Base-by-base conservation (phyloP, 2,329 filamentous ascomycete genomes). In the Xylariaceae sp. region DNA sequence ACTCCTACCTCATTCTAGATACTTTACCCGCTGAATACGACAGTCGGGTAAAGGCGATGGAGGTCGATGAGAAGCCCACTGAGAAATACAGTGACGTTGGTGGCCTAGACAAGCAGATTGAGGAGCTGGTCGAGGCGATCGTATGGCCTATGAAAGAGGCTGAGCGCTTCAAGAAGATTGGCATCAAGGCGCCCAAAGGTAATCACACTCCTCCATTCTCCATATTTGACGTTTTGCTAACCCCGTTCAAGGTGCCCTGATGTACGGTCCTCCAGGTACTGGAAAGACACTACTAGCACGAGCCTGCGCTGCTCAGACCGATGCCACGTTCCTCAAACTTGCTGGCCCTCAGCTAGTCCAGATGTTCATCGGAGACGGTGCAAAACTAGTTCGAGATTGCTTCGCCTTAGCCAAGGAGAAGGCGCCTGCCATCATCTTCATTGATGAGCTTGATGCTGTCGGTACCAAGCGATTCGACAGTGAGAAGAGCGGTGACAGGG, bases 81-180 rank as follows among this genome's bases (percentile, higher is more conserved):
- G 95, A 99, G 78, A 96, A 98, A 79, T 99, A 99, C 79, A 95
- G 89, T 52, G 95, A 99, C 79, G 96, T 99, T 12, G 95, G 95
- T 78, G 95, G 95, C 48, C 77, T 99, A 69, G 93, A 97, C 78
- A 99, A 99, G 80, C 95, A 99, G 81, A 99, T 99, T 72, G 94
- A 97, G 75, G 96, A 99, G 79, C 84, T 99, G 52, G 93, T 99
- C 7, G 95, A 99, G 79, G 95, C 95, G 53, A 95, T 99, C 46
- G 95, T 99, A 26, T 98, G 94, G 94, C 95, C 95, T 2, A 99
- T 99, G 95, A 98, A 98, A 84, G 94, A 99, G 79, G 93, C 95
- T 1, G 96, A 99, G 69, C 87, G 94, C 17, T 99, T 99, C 82
- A 98, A 97, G 85, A 98, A 97, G 84, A 97, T 99, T 71, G 95